Evolutionary conservation across 169 alveolate species (phyloP).

Genomic region (Blepharisma undulans): DNA sequence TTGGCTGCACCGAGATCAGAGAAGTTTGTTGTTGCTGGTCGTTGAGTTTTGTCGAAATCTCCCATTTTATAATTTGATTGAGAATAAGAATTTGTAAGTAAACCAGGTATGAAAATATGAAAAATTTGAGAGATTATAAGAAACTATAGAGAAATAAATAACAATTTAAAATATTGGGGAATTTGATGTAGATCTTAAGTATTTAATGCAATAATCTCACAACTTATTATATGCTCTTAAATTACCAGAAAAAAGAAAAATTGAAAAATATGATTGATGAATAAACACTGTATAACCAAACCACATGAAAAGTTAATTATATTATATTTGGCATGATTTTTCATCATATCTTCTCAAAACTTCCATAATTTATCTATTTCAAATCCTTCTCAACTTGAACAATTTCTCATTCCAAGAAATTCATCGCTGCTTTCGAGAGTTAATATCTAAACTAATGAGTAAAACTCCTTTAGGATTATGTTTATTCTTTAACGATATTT

Average conservation of each 20-base stretch:
- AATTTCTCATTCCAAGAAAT: too few species aligned
- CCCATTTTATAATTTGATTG: not conserved
- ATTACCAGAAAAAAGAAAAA: not conserved
- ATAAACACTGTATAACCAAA: not conserved
- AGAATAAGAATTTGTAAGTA: not conserved
- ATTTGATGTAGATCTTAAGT: too few species aligned
- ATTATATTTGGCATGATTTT: not conserved
- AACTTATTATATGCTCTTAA: not conserved
- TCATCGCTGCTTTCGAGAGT: too few species aligned
- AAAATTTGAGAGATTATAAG: not conserved
- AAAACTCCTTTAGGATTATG: not conserved
- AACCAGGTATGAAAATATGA: not conserved
- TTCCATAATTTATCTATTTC: too few species aligned
- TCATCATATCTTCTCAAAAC: too few species aligned
- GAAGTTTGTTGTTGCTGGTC: not conserved
- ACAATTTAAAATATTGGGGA: too few species aligned
- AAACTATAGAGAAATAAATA: not conserved
- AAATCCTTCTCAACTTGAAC: not conserved
- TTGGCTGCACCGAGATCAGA: not conserved
- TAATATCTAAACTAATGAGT: not conserved
- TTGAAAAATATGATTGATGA: too few species aligned
- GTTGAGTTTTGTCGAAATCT: not conserved
- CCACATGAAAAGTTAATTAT: too few species aligned
- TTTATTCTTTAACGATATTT: constrained; percentile 82
- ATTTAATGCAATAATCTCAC: too few species aligned